phyloP scores from a whole-genome alignment of 164 flowering plant species.

The Paratinospora sagittata region DNA sequence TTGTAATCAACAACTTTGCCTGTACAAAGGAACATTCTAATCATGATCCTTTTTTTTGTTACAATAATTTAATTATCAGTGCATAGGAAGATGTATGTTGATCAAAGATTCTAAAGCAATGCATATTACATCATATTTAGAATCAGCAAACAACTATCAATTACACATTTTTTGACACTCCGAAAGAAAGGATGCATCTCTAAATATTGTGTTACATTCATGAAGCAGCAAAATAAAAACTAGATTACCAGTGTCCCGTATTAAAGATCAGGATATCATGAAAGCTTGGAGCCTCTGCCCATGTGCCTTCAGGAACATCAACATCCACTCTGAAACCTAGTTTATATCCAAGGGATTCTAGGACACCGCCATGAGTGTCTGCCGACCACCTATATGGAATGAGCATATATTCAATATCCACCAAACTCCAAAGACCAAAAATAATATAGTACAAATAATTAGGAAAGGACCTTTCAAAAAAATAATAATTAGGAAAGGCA shows the following conservation, averaged over 20 bases:
- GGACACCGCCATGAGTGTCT: conserved; percentile 43
- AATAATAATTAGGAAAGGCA: background rate
- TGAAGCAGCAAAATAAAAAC: background rate
- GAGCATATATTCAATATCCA: conserved; percentile 5
- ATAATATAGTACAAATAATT: background rate
- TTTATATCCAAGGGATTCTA: conserved; percentile 83
- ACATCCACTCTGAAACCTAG: conserved; percentile 91
- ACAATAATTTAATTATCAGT: too few relatives aligned
- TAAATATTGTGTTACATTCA: background rate
- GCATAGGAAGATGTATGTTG: background rate
- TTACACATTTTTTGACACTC: background rate
- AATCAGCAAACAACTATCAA: background rate
- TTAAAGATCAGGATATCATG: conserved; percentile 82
- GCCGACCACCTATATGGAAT: conserved; percentile 67
- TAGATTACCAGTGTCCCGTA: conserved; percentile 94
- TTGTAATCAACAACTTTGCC: background rate
- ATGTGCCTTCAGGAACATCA: conserved; percentile 84
- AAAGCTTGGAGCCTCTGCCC: conserved; percentile 76
- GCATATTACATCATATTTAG: background rate
- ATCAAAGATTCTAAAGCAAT: background rate
- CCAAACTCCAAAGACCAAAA: background rate
- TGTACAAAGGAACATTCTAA: background rate
- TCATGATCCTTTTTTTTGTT: too few relatives aligned
- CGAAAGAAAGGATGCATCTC: background rate
- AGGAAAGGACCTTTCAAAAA: background rate